Conservation (phyloP, 2,329 filamentous ascomycete genomes). For the Aspergillus sp. region DNA sequence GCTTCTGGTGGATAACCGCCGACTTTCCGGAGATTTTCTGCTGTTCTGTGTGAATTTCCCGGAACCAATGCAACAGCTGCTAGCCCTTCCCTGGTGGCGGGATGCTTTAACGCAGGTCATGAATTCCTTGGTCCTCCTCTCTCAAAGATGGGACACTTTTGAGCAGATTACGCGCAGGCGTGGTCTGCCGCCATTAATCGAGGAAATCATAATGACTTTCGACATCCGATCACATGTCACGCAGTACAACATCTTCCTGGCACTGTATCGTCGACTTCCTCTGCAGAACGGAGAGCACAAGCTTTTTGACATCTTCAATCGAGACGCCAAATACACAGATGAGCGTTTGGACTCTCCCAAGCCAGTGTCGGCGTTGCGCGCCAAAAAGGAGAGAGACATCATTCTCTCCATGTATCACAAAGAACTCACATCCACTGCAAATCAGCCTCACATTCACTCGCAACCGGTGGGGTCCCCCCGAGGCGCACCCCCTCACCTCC, state of each 20-base stretch:
- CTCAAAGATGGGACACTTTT: conserved; percentile 43
- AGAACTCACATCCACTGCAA: not conserved
- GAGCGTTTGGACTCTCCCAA: not conserved
- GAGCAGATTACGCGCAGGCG: conserved; percentile 35
- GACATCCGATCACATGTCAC: conserved; percentile 54
- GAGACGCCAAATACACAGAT: conserved; percentile 14
- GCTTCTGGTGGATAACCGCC: conserved; percentile 51
- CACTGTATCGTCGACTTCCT: conserved; percentile 32
- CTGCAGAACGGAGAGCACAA: conserved; percentile 12
- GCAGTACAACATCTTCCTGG: conserved; percentile 55
- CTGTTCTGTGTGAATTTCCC: conserved; percentile 55
- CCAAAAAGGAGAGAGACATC: not conserved
- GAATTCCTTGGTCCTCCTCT: conserved; percentile 49
- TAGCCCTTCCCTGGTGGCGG: conserved; percentile 36
- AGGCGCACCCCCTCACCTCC: not conserved
- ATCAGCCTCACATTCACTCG: not conserved
- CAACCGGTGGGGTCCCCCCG: not conserved
- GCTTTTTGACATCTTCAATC: conserved; percentile 22
- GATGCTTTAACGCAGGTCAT: conserved; percentile 42
- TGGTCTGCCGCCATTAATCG: conserved; percentile 57
- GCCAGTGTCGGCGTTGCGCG: not conserved
- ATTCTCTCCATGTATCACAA: conserved; percentile 8
- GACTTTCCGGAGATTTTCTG: conserved; percentile 43
- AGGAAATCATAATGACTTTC: conserved; percentile 56
- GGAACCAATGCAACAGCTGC: conserved; percentile 29